Conservation (phyloP, 257 asterid species). For the Solanum rostratum region DNA sequence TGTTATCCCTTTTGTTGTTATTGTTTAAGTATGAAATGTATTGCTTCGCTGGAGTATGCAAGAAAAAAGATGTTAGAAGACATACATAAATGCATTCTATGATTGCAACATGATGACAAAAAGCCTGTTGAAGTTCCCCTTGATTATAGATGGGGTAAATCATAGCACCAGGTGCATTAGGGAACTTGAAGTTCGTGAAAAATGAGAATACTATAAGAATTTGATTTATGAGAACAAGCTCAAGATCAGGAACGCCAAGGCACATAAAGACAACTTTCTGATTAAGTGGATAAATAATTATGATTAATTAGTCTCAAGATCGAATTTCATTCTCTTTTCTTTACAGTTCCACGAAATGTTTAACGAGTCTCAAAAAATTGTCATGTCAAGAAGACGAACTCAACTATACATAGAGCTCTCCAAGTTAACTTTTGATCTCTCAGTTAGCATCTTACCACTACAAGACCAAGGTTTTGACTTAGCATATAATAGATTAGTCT, state of each 20-base stretch:
- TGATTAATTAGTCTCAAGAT: background rate
- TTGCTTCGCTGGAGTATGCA: background rate
- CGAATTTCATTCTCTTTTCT: background rate
- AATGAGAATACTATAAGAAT: background rate
- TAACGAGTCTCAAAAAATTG: background rate
- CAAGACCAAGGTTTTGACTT: background rate
- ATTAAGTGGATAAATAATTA: background rate
- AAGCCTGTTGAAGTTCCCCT: constrained; percentile 90
- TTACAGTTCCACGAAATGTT: background rate
- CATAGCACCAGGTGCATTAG: constrained; percentile 84
- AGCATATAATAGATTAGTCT: background rate
- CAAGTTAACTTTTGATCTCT: background rate
- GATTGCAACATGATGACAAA: constrained; percentile 96
- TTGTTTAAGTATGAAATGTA: too few relatives aligned
- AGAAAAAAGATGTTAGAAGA: background rate
- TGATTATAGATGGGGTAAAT: constrained; percentile 87
- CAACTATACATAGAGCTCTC: background rate
- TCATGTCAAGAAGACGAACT: background rate
- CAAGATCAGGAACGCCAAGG: background rate
- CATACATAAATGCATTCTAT: constrained; percentile 87
- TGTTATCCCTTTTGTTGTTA: too few relatives aligned
- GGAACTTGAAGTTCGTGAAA: constrained; percentile 36
- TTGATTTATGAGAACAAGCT: background rate
- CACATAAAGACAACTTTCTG: background rate
- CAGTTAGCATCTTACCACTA: background rate